A percentile compares a stretch with the other conserved stretches of the same genome.
Conservation (phyloP, 441 rosid genomes). For the Populus hybrid region DNA sequence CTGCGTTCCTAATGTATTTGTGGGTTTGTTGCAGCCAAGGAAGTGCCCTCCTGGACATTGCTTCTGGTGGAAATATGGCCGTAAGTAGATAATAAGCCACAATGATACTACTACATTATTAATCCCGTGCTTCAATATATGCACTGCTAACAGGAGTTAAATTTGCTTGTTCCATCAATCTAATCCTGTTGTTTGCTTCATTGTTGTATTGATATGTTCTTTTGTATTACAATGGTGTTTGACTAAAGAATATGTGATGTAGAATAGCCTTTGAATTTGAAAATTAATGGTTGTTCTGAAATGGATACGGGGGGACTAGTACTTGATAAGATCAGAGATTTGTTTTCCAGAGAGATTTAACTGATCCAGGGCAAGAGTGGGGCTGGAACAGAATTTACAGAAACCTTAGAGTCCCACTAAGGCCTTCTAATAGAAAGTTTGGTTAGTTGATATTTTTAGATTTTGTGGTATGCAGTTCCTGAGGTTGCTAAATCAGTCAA, state of each 20-base stretch:
- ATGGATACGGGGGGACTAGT: not conserved
- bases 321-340: not conserved
- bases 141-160: not conserved
- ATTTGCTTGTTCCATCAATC: not conserved
- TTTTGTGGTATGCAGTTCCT: not conserved
- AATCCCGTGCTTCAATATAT: conserved; percentile 2
- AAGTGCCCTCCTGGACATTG: conserved; percentile 68
- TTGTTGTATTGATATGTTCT: not conserved
- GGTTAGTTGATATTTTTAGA: not conserved
- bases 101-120: not conserved
- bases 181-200: not conserved
- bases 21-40: conserved; percentile 65
- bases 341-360: not conserved
- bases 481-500: not conserved
- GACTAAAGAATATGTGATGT: conserved; percentile 1
- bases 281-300: not conserved
- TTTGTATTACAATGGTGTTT: conserved; percentile 2
- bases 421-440: not conserved
- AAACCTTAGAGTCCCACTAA: not conserved
- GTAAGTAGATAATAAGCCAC: conserved; percentile 46
- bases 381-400: not conserved
- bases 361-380: not conserved
- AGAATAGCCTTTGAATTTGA: not conserved
- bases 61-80: conserved; percentile 76
- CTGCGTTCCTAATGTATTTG: conserved; percentile 14